A percentile compares a stretch with the other conserved stretches of the same genome.
Conservation (phyloP, 2,329 filamentous ascomycete species). For the Paradendryphiella salina region DNA sequence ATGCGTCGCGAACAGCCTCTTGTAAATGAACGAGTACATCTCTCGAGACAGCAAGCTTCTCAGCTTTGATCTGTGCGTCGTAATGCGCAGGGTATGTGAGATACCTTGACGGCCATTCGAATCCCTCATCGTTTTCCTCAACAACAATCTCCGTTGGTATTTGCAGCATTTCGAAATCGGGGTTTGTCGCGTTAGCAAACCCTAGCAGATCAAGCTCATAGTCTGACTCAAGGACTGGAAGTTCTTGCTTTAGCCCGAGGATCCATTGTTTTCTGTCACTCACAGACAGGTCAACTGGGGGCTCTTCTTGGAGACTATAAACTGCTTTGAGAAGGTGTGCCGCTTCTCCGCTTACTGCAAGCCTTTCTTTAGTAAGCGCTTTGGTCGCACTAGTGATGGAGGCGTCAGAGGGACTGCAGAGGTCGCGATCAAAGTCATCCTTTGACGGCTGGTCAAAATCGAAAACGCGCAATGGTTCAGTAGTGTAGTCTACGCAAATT, state of each 20-base stretch:
- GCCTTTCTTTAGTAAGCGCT: slow-evolving; percentile 32
- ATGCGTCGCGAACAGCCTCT: slow-evolving; percentile 33
- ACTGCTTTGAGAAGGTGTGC: slow-evolving; percentile 34
- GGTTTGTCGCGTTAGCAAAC: slow-evolving; percentile 38
- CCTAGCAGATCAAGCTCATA: slow-evolving; percentile 51
- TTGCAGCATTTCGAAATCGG: slow-evolving; percentile 35
- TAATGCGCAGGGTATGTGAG: slow-evolving; percentile 32
- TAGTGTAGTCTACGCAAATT: slow-evolving; percentile 47
- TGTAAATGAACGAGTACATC: slow-evolving; percentile 46
- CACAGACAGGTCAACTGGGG: not conserved
- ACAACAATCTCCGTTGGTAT: slow-evolving; percentile 43
- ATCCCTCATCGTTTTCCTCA: slow-evolving; percentile 50
- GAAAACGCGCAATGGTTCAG: slow-evolving; percentile 28
- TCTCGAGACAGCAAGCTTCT: slow-evolving; percentile 47
- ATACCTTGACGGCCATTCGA: slow-evolving; percentile 49
- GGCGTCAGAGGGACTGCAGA: slow-evolving; percentile 23
- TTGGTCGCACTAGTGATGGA: slow-evolving; percentile 15
- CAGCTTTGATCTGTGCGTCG: slow-evolving; percentile 29
- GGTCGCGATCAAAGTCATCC: slow-evolving; percentile 21
- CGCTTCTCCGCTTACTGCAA: slow-evolving; percentile 36
- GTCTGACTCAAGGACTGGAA: slow-evolving; percentile 53
- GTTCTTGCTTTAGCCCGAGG: slow-evolving; percentile 49
- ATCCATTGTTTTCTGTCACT: slow-evolving; percentile 20
- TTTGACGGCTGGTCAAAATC: slow-evolving; percentile 15
- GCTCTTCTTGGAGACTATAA: slow-evolving; percentile 8